phyloP scores from a whole-genome alignment of 768 basidiomycete genomes.

The Asterophora lycoperdoides region DNA sequence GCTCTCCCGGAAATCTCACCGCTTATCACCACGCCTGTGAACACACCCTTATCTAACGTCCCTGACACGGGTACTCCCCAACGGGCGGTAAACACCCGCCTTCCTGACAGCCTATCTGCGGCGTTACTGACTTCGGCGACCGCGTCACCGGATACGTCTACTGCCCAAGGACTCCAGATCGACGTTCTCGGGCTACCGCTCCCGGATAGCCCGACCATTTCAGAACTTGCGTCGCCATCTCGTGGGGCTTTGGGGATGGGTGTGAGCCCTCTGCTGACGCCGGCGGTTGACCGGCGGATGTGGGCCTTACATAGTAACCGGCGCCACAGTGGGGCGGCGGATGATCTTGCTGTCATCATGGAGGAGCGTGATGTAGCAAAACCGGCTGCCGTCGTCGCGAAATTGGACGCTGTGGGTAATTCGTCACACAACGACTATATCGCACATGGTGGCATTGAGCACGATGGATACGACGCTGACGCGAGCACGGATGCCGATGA shows the following conservation, averaged over 20 bases:
- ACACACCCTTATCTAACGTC: conserved; percentile 9
- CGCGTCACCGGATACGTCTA: neutral
- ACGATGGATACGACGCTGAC: neutral
- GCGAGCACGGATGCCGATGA: neutral
- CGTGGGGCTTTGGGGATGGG: neutral
- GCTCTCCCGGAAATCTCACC: conserved; percentile 32
- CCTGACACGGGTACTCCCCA: neutral
- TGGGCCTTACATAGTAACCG: neutral
- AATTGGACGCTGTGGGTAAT: neutral
- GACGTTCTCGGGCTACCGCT: neutral
- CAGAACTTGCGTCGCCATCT: conserved; percentile 1
- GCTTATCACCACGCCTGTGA: conserved; percentile 29
- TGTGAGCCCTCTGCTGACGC: neutral
- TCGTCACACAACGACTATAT: no score
- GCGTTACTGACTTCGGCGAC: neutral
- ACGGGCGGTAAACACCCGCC: neutral
- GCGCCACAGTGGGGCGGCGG: neutral
- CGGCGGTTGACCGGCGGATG: neutral
- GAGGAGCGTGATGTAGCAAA: neutral
- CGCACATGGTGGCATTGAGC: neutral
- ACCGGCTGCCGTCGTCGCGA: neutral
- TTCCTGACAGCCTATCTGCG: conserved; percentile 2
- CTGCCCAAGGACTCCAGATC: neutral
- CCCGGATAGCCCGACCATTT: conserved; percentile 1
- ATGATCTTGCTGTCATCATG: neutral